These are phyloP conservation scores for Pyracantha coccinea DNA, from an alignment of 331 rosid species.

Conservation along the genomic window DNA sequence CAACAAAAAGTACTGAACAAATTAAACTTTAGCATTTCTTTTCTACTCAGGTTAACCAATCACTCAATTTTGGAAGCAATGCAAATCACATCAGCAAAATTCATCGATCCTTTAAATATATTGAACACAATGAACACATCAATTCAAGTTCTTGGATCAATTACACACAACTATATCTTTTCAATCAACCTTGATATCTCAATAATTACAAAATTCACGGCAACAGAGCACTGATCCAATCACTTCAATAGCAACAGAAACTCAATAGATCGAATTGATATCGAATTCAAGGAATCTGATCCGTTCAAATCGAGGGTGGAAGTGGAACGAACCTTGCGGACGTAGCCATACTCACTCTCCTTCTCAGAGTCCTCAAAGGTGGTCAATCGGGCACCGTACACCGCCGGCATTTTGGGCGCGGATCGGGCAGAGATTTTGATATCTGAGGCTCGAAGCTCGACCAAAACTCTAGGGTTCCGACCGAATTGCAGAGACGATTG, in stretches of 20 bases:
- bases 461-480: slow-evolving; percentile 32
- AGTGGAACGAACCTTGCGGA: slow-evolving; percentile 68
- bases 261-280: not conserved
- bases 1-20: not conserved
- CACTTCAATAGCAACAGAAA: not conserved
- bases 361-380: slow-evolving; percentile 95
- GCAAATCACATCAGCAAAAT: not conserved
- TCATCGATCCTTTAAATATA: not conserved
- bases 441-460: slow-evolving; percentile 18
- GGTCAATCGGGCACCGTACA: slow-evolving; percentile 79
- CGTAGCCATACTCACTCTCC: slow-evolving; percentile 98
- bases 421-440: slow-evolving; percentile 35
- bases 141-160: not conserved
- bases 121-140: not conserved
- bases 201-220: not conserved
- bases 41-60: not conserved
- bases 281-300: slow-evolving; percentile 4
- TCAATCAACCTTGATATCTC: not conserved
- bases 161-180: not conserved
- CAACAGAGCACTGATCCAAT: not conserved
- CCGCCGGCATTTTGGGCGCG: slow-evolving; percentile 68
- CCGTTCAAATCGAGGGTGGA: not conserved
- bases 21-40: not conserved
- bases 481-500: slow-evolving; percentile 3
- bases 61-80: not conserved